A percentile compares a stretch with the other conserved stretches of the same genome.
Conservation (phyloP, 139 green algal species). For the Gonium pectorale region DNA sequence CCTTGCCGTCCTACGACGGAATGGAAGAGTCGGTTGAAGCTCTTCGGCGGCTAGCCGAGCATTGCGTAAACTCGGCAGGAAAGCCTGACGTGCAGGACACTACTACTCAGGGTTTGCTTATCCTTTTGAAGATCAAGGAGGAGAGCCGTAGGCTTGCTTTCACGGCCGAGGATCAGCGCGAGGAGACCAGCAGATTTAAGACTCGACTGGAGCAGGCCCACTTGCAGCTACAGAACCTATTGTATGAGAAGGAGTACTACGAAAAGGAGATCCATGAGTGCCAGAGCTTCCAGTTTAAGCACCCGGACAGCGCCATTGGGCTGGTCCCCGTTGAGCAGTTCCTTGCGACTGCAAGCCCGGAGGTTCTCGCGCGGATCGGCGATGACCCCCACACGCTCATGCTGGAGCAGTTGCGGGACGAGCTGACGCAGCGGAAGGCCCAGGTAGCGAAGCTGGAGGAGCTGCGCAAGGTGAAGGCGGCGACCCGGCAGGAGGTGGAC, state of each 20-base stretch:
- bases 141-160: constrained; percentile 55
- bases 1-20: too few relatives aligned
- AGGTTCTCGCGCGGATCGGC: background rate
- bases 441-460: constrained; percentile 56
- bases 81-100: constrained; percentile 6
- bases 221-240: constrained; percentile 77
- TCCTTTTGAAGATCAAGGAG: constrained; percentile 61
- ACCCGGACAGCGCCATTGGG: constrained; percentile 66
- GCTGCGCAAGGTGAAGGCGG: constrained; percentile 39
- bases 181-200: constrained; percentile 70
- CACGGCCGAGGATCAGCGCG: constrained; percentile 61
- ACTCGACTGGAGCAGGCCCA: constrained; percentile 63
- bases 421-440: constrained; percentile 63
- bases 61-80: background rate
- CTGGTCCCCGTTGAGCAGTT: constrained; percentile 69
- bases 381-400: constrained; percentile 53
- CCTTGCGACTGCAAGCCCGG: constrained; percentile 20
- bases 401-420: constrained; percentile 63
- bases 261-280: constrained; percentile 79
- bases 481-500: constrained; percentile 49
- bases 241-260: constrained; percentile 83
- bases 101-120: constrained; percentile 29
- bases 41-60: constrained; percentile 26
- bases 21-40: constrained; percentile 28
- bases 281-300: constrained; percentile 68